Evolutionary conservation across 169 alveolate species (phyloP), one percentile per base, ranked within the genome.

Genomic region (Cryptosporidium meleagridis): DNA sequence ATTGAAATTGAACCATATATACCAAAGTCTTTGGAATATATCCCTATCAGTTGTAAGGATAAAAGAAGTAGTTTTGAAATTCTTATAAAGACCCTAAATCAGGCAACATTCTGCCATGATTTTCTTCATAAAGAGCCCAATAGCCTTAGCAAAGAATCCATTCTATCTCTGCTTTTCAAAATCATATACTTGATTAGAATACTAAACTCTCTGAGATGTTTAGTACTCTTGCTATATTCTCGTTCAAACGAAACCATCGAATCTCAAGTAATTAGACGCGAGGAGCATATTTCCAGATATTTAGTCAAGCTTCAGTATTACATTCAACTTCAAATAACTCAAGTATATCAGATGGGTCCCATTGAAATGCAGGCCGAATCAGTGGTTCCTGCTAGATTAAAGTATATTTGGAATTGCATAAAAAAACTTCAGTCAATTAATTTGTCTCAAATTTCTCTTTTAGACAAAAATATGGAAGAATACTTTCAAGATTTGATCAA

Each of bases 1-100:
- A n/a, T 31, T 65, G 89, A 80, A 62, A 44, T 65, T 37, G 89
- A 80, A 51, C 59, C 48, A 9, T 80, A 62, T 41, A 62, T 65
- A 18, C 89, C 89, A 18, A 80, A 80, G 51, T 62, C 52, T 29
- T 18, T 80, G 69, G 69, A 80, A 41, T 61, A 62, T 21, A 23
- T 41, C 6, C 31, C 26, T 16, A 41, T 41, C 39, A 35, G 31
- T 8, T 35, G 53, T 9, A 41, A 7, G 18, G 80, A 65, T 21
- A 52, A 51, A 51, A 62, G 35, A 3, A 65, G 6, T 62, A 23
- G 53, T 39, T 18, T 80, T 61, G 68, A 80, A 80, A 33, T 26
- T 7, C 37, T 67, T 26, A 31, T 26, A 5, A 55, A 55, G 67
- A 55, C 35, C 16, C 37, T 55, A 6, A 55, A 55, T 21, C 67